A percentile compares a stretch with the other conserved stretches of the same genome.
Evolutionary conservation across 1,284 basidiomycete species (phyloP).

Genomic region (Tilletia caries): DNA sequence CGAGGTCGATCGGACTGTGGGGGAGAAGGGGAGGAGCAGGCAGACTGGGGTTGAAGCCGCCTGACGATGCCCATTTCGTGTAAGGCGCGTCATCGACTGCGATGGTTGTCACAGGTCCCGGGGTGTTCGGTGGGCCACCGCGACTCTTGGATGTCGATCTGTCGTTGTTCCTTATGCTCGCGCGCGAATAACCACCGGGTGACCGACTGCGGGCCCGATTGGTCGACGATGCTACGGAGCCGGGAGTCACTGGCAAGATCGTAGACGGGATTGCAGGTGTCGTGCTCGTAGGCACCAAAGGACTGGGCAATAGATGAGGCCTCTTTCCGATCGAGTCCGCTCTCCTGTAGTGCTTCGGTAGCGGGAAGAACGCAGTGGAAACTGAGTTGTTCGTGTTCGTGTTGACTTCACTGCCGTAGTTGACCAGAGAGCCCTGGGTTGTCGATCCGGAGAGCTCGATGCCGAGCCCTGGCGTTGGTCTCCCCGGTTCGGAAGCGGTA

Average conservation of each 20-base stretch:
- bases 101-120: not conserved
- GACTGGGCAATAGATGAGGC: not conserved
- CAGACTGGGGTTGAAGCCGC: constrained; percentile 41
- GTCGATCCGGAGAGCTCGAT: not conserved
- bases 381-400: not conserved
- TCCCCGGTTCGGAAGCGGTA: not conserved
- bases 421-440: no score
- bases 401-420: no score
- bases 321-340: not conserved
- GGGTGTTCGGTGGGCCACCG: not conserved
- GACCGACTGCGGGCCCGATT: constrained; percentile 6
- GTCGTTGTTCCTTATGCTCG: not conserved
- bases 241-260: not conserved
- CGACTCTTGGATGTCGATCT: not conserved
- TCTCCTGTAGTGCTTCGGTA: not conserved
- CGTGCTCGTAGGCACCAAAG: not conserved
- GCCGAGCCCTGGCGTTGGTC: not conserved
- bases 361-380: not conserved
- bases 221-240: not conserved
- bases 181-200: not conserved
- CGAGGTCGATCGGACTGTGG: constrained; percentile 84
- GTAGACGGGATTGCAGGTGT: not conserved
- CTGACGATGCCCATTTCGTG: constrained; percentile 42
- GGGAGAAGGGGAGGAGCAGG: constrained; percentile 57
- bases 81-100: constrained; percentile 9